Base-by-base conservation (phyloP, 768 basidiomycete species). In the Pleurotus platypus region DNA sequence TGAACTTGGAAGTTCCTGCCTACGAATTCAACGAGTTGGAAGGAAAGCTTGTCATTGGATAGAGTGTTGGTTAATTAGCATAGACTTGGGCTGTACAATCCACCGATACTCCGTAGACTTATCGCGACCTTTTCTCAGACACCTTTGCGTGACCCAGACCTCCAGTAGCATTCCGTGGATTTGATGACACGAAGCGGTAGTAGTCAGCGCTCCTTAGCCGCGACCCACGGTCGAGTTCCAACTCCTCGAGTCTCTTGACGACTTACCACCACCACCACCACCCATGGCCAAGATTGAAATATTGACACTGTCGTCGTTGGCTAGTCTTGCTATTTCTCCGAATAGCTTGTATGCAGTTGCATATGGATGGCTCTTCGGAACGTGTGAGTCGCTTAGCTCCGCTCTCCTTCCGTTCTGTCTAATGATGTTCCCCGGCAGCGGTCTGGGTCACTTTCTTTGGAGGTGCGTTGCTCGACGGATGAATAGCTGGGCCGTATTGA, bases 1-100 rank as follows among this genome's bases (percentile, higher is more conserved):
- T 95, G 64, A 99, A 99, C 77, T 82, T 98, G 61, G 96, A 98
- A 72, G 82, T 99, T 58, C 95, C 95, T 59, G 80, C 79, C 55
- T 87, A 97, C 70, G 86, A 89, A 63, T 87, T 97, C 81, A 89
- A 85, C 66, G 94, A 95, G 35, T 89, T 75, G 45, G 92, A 94
- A 60, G 84, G 81, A 66, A 96, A 96, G 75, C 75, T 97, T 60
- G 67, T 93, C 69, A 82, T 97, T 69, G 94, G 94, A 79, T 97
- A 79, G 69, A 67, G 64, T 39, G 45, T 35, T 59, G n/a, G 16
- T 40, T 54, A 18, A 45, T 45, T 24, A n/a, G 11, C 30, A 9
- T 16, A 35, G 49, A 26, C 24, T 53, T 40, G 51, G 37, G 51
- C 51, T 54, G 27, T 37, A 54, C 43, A 39, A 42, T 40, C 39